phyloP scores from a whole-genome alignment of 108 stramenopile genomes.

The Nitzschia sp. region DNA sequence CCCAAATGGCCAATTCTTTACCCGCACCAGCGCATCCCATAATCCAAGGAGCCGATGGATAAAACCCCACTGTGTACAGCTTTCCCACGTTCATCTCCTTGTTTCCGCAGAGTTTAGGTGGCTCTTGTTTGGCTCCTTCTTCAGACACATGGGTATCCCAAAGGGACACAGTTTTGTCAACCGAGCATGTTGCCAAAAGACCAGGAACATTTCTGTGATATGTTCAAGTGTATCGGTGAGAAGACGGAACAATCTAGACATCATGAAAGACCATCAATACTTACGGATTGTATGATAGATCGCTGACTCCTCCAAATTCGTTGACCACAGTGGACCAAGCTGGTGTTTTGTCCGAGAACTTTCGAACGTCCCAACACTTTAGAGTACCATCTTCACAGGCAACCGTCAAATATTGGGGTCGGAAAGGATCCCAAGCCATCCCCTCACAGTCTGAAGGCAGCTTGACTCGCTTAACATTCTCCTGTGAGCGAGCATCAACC shows the following conservation, averaged over 20 bases:
- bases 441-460: constrained; percentile 78
- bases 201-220: constrained; percentile 69
- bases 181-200: constrained; percentile 85
- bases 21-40: constrained; percentile 88
- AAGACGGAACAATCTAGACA: background rate
- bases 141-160: constrained; percentile 81
- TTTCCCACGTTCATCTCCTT: constrained; percentile 90
- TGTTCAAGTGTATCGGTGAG: background rate
- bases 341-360: constrained; percentile 73
- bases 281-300: constrained; percentile 78
- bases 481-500: constrained; percentile 75
- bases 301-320: constrained; percentile 85
- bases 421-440: constrained; percentile 90
- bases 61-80: constrained; percentile 80
- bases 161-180: constrained; percentile 90
- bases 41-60: constrained; percentile 85
- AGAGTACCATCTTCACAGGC: constrained; percentile 91
- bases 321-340: constrained; percentile 85
- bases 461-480: constrained; percentile 63
- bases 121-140: constrained; percentile 5
- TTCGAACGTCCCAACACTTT: constrained; percentile 90
- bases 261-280: constrained; percentile 22
- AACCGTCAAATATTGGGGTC: constrained; percentile 72
- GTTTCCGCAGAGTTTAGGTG: constrained; percentile 68
- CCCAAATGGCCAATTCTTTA: constrained; percentile 92